Evolutionary conservation across 1,284 basidiomycete species (phyloP).

Genomic region (Fomitopsis betulina): DNA sequence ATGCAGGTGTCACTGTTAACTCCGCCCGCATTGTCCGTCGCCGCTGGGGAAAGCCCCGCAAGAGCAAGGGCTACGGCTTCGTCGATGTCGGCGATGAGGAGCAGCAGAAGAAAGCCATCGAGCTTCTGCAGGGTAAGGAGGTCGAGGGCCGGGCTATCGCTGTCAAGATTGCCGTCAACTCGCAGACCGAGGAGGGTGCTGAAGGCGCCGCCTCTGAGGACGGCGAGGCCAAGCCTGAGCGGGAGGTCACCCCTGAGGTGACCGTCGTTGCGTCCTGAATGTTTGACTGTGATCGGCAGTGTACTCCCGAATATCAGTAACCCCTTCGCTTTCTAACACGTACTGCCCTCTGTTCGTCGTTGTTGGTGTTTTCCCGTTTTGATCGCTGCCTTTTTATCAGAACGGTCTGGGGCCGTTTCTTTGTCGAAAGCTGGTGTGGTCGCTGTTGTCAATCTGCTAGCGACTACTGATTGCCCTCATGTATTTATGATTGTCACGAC

Average conservation of each 20-base stretch:
- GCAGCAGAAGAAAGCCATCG: slow-evolving; percentile 84
- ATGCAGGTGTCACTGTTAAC: slow-evolving; percentile 74
- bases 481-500: slow-evolving; percentile 10
- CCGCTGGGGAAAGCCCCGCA: slow-evolving; percentile 75
- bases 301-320: not conserved
- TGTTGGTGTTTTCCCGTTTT: slow-evolving; percentile 11
- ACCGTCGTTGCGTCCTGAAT: slow-evolving; percentile 27
- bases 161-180: slow-evolving; percentile 85
- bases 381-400: slow-evolving; percentile 14
- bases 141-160: slow-evolving; percentile 76
- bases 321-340: slow-evolving; percentile 16
- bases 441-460: slow-evolving; percentile 29
- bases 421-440: slow-evolving; percentile 34
- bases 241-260: slow-evolving; percentile 25
- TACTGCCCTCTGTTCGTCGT: slow-evolving; percentile 1
- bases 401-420: slow-evolving; percentile 49
- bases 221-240: slow-evolving; percentile 27
- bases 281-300: not conserved
- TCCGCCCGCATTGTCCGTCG: slow-evolving; percentile 85
- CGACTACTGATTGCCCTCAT: slow-evolving; percentile 18
- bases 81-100: slow-evolving; percentile 84
- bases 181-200: slow-evolving; percentile 31
- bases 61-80: slow-evolving; percentile 92
- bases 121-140: slow-evolving; percentile 77
- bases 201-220: slow-evolving; percentile 29